Conservation (phyloP, 2,329 filamentous ascomycete species). For the Cryoendolithus antarcticus region DNA sequence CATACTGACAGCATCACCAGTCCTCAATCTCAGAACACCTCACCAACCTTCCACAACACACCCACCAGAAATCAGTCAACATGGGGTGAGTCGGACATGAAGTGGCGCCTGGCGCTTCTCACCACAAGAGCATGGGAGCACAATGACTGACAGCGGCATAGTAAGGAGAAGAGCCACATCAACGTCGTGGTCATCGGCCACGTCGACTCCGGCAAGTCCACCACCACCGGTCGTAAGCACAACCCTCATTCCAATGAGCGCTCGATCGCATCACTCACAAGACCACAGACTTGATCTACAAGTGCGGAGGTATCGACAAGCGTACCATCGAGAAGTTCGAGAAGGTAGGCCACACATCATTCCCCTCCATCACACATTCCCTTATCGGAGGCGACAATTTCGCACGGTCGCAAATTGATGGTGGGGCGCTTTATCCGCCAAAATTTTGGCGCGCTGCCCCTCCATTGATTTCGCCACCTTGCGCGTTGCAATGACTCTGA, state of each 20-base stretch:
- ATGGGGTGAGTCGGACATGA: conserved; percentile 45
- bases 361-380: conserved; percentile 5
- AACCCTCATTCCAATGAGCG: conserved; percentile 16
- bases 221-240: conserved; percentile 68
- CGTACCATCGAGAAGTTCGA: conserved; percentile 99
- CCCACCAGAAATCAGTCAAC: conserved; percentile 30
- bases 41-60: conserved; percentile 1
- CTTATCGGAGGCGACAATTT: too few species aligned
- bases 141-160: conserved; percentile 32
- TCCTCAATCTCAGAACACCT: conserved; percentile 2
- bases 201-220: conserved; percentile 99
- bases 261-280: conserved; percentile 34
- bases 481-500: conserved; percentile 2
- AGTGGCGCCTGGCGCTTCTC: conserved; percentile 9
- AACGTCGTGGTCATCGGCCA: conserved; percentile 96
- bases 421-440: too few species aligned
- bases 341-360: conserved; percentile 55
- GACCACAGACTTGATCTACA: conserved; percentile 94
- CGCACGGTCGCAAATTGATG: too few species aligned
- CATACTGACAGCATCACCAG: too few species aligned
- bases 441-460: conserved; percentile 1
- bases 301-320: conserved; percentile 99
- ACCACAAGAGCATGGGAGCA: conserved; percentile 4
- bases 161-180: conserved; percentile 95
- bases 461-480: neutral